A percentile compares a stretch with the other conserved stretches of the same genome.
phyloP scores from a whole-genome alignment of 345 rosid genomes.

The Acer campestre region DNA sequence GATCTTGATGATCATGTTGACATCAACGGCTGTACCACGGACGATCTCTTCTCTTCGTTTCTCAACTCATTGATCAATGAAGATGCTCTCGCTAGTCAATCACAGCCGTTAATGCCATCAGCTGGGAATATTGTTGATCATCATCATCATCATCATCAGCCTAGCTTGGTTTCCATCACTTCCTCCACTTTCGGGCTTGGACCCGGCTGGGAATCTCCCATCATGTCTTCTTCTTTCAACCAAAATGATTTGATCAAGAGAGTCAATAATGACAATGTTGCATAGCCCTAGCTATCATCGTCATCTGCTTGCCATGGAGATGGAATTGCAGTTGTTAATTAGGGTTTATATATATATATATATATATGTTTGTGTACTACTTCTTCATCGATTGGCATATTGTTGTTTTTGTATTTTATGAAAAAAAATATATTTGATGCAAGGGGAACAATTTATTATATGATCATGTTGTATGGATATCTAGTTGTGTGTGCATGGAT shows the following conservation, averaged over 20 bases:
- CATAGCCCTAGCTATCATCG: background rate
- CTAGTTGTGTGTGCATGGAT: too few relatives aligned
- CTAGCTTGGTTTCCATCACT: conserved; percentile 13
- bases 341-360: background rate
- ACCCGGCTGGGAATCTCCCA: conserved; percentile 39
- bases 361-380: background rate
- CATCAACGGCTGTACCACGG: conserved; percentile 30
- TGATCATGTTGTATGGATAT: too few relatives aligned
- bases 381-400: background rate
- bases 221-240: conserved; percentile 30
- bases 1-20: conserved; percentile 24
- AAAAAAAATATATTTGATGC: too few relatives aligned
- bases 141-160: conserved; percentile 7
- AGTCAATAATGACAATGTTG: conserved; percentile 14
- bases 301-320: background rate
- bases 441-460: too few relatives aligned
- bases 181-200: conserved; percentile 25
- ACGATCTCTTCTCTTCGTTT: conserved; percentile 54
- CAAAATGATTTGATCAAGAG: conserved; percentile 23
- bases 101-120: conserved; percentile 17
- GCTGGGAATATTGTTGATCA: background rate
- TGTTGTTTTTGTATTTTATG: too few relatives aligned
- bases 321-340: conserved; percentile 6
- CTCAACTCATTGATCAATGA: conserved; percentile 61
- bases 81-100: conserved; percentile 35